A percentile compares a stretch with the other conserved stretches of the same genome.
Conservation (phyloP, 306 rosid genomes). For the Canavalia ensiformis region DNA sequence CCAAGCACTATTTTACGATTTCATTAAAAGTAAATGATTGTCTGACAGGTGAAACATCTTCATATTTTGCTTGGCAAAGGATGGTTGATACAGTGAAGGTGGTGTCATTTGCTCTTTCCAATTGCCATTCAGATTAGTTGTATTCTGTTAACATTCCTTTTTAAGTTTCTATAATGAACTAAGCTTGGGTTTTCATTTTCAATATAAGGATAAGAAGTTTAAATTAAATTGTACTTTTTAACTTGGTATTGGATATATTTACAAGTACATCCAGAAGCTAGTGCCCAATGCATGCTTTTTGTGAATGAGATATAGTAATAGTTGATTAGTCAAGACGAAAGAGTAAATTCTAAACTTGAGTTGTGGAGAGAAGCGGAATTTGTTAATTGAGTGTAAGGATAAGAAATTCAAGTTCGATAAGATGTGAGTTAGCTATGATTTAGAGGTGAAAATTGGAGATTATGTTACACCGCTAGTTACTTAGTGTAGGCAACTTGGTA, state of each 20-base stretch:
- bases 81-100: conserved; percentile 84
- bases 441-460: conserved; percentile 16
- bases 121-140: conserved; percentile 25
- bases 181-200: conserved; percentile 33
- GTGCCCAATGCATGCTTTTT: conserved; percentile 21
- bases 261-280: conserved; percentile 6
- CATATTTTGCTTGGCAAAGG: conserved; percentile 70
- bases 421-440: neutral
- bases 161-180: conserved; percentile 15
- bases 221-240: conserved; percentile 9
- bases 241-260: conserved; percentile 5
- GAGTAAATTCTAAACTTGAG: conserved; percentile 12
- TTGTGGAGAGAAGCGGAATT: conserved; percentile 9
- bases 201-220: conserved; percentile 1
- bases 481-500: neutral
- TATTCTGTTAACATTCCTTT: conserved; percentile 13
- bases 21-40: conserved; percentile 35
- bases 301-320: conserved; percentile 12
- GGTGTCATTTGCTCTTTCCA: conserved; percentile 38
- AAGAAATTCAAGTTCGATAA: neutral
- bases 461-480: neutral
- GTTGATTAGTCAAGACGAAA: conserved; percentile 23
- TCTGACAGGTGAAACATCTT: conserved; percentile 63
- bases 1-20: conserved; percentile 15
- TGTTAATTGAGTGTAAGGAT: neutral